Conservation (phyloP, 2,329 filamentous ascomycete species). For the Alternaria sp. region DNA sequence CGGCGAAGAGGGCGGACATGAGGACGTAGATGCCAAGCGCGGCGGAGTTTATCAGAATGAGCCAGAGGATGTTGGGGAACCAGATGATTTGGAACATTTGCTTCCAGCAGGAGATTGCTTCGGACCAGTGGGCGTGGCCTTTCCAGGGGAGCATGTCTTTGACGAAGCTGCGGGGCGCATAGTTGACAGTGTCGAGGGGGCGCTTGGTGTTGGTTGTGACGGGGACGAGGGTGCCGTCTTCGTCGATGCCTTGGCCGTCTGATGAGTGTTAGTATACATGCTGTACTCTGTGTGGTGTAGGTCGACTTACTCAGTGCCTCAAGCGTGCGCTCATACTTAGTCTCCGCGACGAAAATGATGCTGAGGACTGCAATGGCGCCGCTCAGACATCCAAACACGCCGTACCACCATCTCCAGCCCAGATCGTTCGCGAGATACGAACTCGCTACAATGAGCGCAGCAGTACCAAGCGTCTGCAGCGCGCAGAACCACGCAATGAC, state of each 20-base stretch:
- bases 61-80: slow-evolving; percentile 18
- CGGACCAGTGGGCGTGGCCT: slow-evolving; percentile 9
- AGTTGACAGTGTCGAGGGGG: slow-evolving; percentile 9
- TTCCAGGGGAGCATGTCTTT: slow-evolving; percentile 17
- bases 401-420: slow-evolving; percentile 21
- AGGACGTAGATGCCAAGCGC: slow-evolving; percentile 16
- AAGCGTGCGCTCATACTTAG: slow-evolving; percentile 12
- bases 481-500: slow-evolving; percentile 19
- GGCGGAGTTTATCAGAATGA: slow-evolving; percentile 9
- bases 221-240: slow-evolving; percentile 11
- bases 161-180: slow-evolving; percentile 9
- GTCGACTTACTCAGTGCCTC: slow-evolving; percentile 13
- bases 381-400: slow-evolving; percentile 11
- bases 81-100: slow-evolving; percentile 18
- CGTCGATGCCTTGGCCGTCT: slow-evolving; percentile 16
- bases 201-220: slow-evolving; percentile 12
- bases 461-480: slow-evolving; percentile 14
- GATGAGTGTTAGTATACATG: not conserved
- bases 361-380: slow-evolving; percentile 10
- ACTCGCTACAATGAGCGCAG: slow-evolving; percentile 13
- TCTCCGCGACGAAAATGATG: slow-evolving; percentile 15
- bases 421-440: slow-evolving; percentile 14
- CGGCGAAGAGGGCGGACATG: slow-evolving; percentile 17
- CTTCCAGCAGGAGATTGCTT: slow-evolving; percentile 15
- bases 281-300: not conserved